These are phyloP conservation scores for Daldinia grandis DNA, from an alignment of 495 filamentous ascomycete species.

Conservation along the genomic window DNA sequence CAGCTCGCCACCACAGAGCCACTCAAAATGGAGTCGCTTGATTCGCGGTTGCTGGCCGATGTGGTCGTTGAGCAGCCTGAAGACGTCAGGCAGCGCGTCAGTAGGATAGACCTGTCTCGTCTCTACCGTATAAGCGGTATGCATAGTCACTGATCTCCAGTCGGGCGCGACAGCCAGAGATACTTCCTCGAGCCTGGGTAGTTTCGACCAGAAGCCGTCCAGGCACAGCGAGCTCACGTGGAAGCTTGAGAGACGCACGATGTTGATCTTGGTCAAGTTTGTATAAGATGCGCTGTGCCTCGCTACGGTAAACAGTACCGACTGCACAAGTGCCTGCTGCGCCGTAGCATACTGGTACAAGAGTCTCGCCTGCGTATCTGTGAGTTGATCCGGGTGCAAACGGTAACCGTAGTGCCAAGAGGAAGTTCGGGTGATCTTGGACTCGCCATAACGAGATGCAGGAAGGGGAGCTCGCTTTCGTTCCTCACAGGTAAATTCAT, in stretches of 20 bases:
- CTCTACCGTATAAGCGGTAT: constrained; percentile 48
- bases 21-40: constrained; percentile 62
- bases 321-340: constrained; percentile 64
- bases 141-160: constrained; percentile 58
- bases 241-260: constrained; percentile 61
- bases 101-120: constrained; percentile 53
- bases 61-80: constrained; percentile 52
- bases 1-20: constrained; percentile 65
- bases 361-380: constrained; percentile 64
- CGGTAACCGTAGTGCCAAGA: background rate
- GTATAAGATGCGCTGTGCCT: constrained; percentile 55
- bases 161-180: constrained; percentile 61
- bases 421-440: background rate
- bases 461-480: constrained; percentile 13
- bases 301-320: constrained; percentile 61
- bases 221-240: constrained; percentile 55
- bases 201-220: constrained; percentile 60
- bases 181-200: constrained; percentile 55
- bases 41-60: constrained; percentile 53
- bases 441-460: background rate
- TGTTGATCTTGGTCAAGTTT: constrained; percentile 55
- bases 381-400: constrained; percentile 46
- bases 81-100: constrained; percentile 52
- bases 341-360: constrained; percentile 66
- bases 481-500: background rate